These are phyloP conservation scores for Dactylorhiza incarnata DNA, from an alignment of 106 monocot species.

Conservation along the genomic window DNA sequence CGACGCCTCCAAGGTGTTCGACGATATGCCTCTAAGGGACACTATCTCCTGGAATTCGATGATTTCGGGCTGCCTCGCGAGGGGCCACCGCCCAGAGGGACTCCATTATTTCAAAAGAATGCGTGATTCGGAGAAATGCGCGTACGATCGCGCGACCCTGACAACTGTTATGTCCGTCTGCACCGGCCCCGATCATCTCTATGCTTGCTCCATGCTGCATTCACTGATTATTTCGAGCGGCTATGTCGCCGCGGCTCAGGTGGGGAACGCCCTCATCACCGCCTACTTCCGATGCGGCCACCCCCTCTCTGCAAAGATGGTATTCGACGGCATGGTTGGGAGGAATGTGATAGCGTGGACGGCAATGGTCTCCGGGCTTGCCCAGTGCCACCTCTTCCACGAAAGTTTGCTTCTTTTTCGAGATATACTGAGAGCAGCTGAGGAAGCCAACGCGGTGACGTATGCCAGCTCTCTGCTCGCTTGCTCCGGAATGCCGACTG, in stretches of 20 bases:
- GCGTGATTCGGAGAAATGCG: background rate
- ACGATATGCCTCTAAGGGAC: conserved; percentile 39
- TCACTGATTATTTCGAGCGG: conserved; percentile 29
- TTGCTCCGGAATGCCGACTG: conserved; percentile 41
- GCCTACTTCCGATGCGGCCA: conserved; percentile 47
- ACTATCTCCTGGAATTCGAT: conserved; percentile 74
- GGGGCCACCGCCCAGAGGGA: conserved; percentile 10
- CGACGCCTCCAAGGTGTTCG: conserved; percentile 42
- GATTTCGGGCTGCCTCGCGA: conserved; percentile 25
- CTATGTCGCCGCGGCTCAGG: conserved; percentile 23
- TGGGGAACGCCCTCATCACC: conserved; percentile 68
- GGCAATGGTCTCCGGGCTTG: conserved; percentile 72
- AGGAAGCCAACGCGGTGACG: conserved; percentile 47
- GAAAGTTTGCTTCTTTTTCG: conserved; percentile 47
- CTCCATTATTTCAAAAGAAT: conserved; percentile 39
- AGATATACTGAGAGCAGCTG: conserved; percentile 29
- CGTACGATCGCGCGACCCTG: conserved; percentile 54
- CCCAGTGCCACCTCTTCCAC: conserved; percentile 14
- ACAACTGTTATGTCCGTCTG: conserved; percentile 57
- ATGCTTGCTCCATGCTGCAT: conserved; percentile 36
- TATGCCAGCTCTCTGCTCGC: conserved; percentile 51
- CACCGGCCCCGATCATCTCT: conserved; percentile 17
- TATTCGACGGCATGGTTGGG: conserved; percentile 59
- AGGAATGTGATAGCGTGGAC: conserved; percentile 73
- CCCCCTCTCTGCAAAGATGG: conserved; percentile 14